These are phyloP conservation scores for Solanum bulbocastanum DNA, from an alignment of 257 asterid genomes.

Conservation along the genomic window DNA sequence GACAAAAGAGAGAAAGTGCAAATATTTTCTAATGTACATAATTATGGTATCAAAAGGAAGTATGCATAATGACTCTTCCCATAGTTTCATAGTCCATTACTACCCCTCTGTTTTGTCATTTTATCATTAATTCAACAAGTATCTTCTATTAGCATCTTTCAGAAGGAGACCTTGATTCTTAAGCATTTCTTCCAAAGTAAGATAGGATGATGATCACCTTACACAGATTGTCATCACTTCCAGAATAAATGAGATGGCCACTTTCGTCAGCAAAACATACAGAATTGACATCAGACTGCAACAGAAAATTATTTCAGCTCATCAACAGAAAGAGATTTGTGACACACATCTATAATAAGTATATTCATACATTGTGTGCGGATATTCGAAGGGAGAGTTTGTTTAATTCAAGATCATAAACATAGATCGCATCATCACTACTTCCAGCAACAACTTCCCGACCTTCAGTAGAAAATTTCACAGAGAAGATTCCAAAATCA, in stretches of 20 bases:
- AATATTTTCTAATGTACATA: background rate
- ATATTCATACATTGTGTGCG: constrained; percentile 50
- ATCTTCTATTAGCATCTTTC: background rate
- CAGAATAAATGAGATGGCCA: constrained; percentile 81
- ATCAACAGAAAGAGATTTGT: background rate
- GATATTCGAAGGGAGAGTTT: constrained; percentile 56
- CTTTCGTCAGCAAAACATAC: constrained; percentile 96
- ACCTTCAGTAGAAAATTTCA: constrained; percentile 76
- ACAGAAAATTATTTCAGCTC: background rate
- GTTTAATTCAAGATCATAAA: constrained; percentile 77
- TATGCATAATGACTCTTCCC: background rate
- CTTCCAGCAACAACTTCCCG: constrained; percentile 90
- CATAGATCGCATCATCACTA: constrained; percentile 67
- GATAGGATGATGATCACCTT: constrained; percentile 38
- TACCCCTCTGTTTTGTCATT: background rate
- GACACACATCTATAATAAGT: background rate
- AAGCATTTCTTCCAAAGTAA: background rate
- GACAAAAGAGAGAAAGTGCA: background rate
- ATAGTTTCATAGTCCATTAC: background rate
- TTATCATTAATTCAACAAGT: background rate
- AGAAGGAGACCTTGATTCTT: background rate
- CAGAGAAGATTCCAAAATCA: constrained; percentile 73
- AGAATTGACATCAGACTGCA: constrained; percentile 86
- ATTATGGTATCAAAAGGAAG: background rate
- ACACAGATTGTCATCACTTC: constrained; percentile 78